Evolutionary conservation across 2,329 filamentous ascomycete genomes (phyloP), one percentile per base, ranked within the genome.

Genomic region (Phyllosticta capitalensis): DNA sequence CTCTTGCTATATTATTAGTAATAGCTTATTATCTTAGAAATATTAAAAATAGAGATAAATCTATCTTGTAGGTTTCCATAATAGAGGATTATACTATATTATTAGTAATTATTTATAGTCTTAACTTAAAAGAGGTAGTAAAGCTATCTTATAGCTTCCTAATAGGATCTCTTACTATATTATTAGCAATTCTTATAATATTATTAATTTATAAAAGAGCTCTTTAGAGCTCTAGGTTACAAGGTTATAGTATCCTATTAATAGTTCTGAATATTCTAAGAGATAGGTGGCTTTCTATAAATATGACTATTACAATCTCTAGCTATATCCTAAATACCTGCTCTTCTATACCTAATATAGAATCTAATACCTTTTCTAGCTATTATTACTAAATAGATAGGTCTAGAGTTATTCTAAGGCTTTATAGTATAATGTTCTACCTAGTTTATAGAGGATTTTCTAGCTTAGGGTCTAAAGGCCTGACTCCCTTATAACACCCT

Each of bases 391-490:
- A 17, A 55, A 60, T 30, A 65, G 56, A 6, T 51, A 49, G 1
- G 64, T 65, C 51, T 52, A 57, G 45, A 65, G 30, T 17, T 30
- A 52, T 17, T 60, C 38, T 55, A 59, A 55, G 14, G 12, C 53
- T n/a, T 64, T 54, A 56, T 62, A 65, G 26, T 65, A 63, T 38
- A 49, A 53, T 33, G 56, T 65, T 28, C 56, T 63, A 60, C 56
- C 38, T n/a, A n/a, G n/a, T n/a, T n/a, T n/a, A n/a, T n/a, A n/a
- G n/a, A n/a, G n/a, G n/a, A n/a, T n/a, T n/a, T 1, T 63, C 64
- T 64, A 64, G 61, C 0, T 52, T 65, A 54, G 58, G n/a, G n/a
- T n/a, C 26, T 20, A 65, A 65, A 50, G 55, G 33, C 1, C 56
- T 55, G 51, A 53, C 21, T 10, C 55, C 58, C 17, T 65, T 64